phyloP scores from a whole-genome alignment of 2,329 filamentous ascomycete genomes.

The Helotiales sp. region DNA sequence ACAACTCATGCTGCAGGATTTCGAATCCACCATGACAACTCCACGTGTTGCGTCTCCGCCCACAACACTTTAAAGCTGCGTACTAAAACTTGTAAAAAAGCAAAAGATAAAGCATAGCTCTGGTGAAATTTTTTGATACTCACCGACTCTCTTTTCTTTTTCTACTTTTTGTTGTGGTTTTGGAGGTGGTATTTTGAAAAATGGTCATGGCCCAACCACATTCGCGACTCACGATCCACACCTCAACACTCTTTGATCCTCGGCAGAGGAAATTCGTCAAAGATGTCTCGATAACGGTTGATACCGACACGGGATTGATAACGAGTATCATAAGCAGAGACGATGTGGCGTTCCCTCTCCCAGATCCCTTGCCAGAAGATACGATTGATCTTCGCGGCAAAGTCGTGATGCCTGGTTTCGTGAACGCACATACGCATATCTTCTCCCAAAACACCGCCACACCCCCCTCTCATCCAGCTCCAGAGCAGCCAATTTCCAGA shows the following conservation, averaged over 20 bases:
- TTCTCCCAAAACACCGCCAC: constrained; percentile 47
- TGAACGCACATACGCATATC: constrained; percentile 62
- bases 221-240: constrained; percentile 46
- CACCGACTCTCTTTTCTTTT: neutral
- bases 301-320: constrained; percentile 49
- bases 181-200: neutral
- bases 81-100: too few species aligned
- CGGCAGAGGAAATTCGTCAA: constrained; percentile 48
- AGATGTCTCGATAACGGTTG: constrained; percentile 51
- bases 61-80: neutral
- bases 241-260: constrained; percentile 54
- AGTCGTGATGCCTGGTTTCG: constrained; percentile 56
- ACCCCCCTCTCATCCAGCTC: neutral
- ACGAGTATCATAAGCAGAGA: constrained; percentile 42
- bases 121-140: too few species aligned
- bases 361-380: constrained; percentile 37
- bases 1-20: neutral
- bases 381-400: constrained; percentile 61
- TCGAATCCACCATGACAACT: neutral
- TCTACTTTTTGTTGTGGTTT: neutral
- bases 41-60: neutral
- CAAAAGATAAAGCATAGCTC: too few species aligned
- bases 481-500: neutral
- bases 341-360: constrained; percentile 15
- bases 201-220: neutral